Conservation (phyloP, 352 stramenopile genomes). For the Phytophthora tubulina region DNA sequence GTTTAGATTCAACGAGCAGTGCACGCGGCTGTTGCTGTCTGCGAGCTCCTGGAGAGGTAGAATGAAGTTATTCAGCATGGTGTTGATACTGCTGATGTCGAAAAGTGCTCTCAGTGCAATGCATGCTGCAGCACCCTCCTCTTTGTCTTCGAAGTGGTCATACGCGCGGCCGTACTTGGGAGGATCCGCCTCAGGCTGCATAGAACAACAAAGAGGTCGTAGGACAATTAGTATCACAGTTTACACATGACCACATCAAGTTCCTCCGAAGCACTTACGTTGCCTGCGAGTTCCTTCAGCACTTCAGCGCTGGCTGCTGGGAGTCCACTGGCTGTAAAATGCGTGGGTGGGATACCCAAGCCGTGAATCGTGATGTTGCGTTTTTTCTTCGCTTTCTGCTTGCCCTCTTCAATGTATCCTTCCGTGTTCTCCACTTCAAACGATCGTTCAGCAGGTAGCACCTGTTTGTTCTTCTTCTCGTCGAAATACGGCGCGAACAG, state of each 20-base stretch:
- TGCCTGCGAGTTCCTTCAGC: conserved; percentile 93
- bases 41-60: conserved; percentile 93
- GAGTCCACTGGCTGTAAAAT: conserved; percentile 93
- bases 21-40: conserved; percentile 95
- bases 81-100: conserved; percentile 98
- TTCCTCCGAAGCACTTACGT: conserved; percentile 44
- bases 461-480: conserved; percentile 75
- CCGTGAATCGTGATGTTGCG: conserved; percentile 85
- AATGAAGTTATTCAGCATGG: conserved; percentile 99
- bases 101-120: conserved; percentile 94
- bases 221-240: conserved; percentile 8
- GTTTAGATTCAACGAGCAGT: conserved; percentile 99
- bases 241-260: background rate
- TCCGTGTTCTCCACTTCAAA: conserved; percentile 90
- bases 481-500: conserved; percentile 95
- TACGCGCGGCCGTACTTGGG: conserved; percentile 88
- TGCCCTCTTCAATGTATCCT: conserved; percentile 74
- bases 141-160: conserved; percentile 93
- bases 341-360: conserved; percentile 92
- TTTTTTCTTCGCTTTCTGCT: conserved; percentile 81
- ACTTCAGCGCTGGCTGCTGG: conserved; percentile 96
- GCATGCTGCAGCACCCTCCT: conserved; percentile 95
- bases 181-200: conserved; percentile 79
- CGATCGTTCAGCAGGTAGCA: conserved; percentile 68
- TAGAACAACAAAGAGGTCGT: background rate